Evolutionary conservation across 2,329 filamentous ascomycete species (phyloP), one percentile per base, ranked within the genome.

Genomic region (Fusarium irregulare): DNA sequence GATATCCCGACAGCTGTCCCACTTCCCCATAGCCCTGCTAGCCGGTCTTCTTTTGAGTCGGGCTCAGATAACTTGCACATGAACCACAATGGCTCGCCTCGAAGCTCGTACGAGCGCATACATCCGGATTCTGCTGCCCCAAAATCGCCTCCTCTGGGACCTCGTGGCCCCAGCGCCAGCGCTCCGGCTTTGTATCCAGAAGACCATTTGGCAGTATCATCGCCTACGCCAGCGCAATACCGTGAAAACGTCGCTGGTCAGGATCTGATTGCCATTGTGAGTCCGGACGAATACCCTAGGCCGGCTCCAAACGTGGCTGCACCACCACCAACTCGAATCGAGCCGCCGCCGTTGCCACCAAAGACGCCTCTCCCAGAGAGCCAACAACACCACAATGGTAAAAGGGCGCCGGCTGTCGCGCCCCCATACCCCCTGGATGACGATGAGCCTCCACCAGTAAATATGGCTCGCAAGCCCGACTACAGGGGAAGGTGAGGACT

Each of bases 401-500:
- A 77, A 66, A 75, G 82, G 70, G 73, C 80, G 64, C 75, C 81
- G 63, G 74, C 77, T 8, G 67, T 78, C 2, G 78, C 83, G 11
- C 85, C 93, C 34, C 94, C 94, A 1, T 98, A 98, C 78, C 95
- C 95, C 0, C 81, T 93, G 49, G 90, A 90, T 46, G 92, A 97
- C 75, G 92, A 91, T 27, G 91, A 92, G 28, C 94, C 95, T 20
- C 95, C 95, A 5, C 84, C 88, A 9, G 93, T 97, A 10, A 97
- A 97, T 75, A 92, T 93, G 86, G 90, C 92, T 46, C 89, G 91
- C 72, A 98, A 98, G 79, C 95, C 95, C 2, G 91, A 92, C 50
- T 93, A 91, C 73, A 85, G 83, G 60, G 82, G 84, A 45, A 81
- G 86, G 55, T 73, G 51, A 62, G 21, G 34, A 6, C 21, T 4